phyloP scores from a whole-genome alignment of 2,329 filamentous ascomycete species.

The Ceratocystiopsis sp. region DNA sequence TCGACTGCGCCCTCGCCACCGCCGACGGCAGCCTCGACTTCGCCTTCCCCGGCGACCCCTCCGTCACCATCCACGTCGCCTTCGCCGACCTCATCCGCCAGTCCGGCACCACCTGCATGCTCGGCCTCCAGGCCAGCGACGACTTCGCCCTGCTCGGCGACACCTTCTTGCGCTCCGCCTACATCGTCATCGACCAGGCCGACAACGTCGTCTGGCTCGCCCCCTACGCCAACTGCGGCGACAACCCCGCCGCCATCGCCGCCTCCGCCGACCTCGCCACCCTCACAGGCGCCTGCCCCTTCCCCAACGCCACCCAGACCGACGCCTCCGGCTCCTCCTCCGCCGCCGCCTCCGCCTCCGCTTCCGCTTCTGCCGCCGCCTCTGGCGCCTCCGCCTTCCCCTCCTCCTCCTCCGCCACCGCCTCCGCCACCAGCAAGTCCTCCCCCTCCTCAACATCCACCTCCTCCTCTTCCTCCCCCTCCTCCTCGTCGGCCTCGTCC shows the following conservation, averaged over 20 bases:
- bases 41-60: slow-evolving; percentile 21
- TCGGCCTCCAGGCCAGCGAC: slow-evolving; percentile 30
- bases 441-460: no score
- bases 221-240: slow-evolving; percentile 33
- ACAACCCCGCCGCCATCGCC: slow-evolving; percentile 21
- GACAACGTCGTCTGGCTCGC: slow-evolving; percentile 30
- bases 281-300: slow-evolving; percentile 7
- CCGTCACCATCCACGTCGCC: slow-evolving; percentile 26
- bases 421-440: slow-evolving; percentile 1
- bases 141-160: slow-evolving; percentile 38
- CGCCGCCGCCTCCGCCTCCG: background rate
- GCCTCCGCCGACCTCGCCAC: slow-evolving; percentile 4
- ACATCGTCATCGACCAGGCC: slow-evolving; percentile 36
- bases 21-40: slow-evolving; percentile 30
- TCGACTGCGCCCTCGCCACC: slow-evolving; percentile 26
- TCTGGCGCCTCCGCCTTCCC: background rate
- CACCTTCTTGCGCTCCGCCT: slow-evolving; percentile 38
- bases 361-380: no score
- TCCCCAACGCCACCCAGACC: background rate
- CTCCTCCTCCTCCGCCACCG: background rate
- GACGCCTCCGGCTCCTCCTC: background rate
- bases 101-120: slow-evolving; percentile 22
- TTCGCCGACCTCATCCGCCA: slow-evolving; percentile 31
- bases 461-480: no score
- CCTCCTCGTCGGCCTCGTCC: no score